These are phyloP conservation scores for Sclerotinia minor DNA, from an alignment of 2,329 filamentous ascomycete genomes.

Conservation along the genomic window DNA sequence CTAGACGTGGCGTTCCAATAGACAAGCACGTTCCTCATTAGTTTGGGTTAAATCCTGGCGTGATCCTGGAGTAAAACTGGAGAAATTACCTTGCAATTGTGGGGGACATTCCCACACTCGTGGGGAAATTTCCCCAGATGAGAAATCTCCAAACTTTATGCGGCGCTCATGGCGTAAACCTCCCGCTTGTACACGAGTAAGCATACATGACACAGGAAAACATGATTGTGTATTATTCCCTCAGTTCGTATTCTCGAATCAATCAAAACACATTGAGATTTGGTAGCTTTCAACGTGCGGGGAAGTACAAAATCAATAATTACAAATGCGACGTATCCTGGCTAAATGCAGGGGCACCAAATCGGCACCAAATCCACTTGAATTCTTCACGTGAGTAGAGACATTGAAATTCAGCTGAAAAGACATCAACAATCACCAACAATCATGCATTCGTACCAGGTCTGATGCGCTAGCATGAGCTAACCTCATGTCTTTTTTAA, in stretches of 20 bases:
- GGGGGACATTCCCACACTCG: not conserved
- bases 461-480: not conserved
- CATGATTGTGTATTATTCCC: not conserved
- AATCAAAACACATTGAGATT: not conserved
- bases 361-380: not conserved
- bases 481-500: not conserved
- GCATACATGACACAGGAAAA: not conserved
- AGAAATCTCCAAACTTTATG: slow-evolving; percentile 4
- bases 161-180: not conserved
- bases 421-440: not conserved
- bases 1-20: slow-evolving; percentile 10
- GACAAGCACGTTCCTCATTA: not conserved
- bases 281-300: slow-evolving; percentile 4
- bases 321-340: slow-evolving; percentile 1
- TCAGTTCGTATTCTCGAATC: slow-evolving; percentile 3
- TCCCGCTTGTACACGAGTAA: slow-evolving; percentile 1
- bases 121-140: slow-evolving; percentile 21
- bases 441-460: not conserved
- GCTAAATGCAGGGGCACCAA: too few species aligned
- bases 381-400: not conserved
- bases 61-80: slow-evolving; percentile 15
- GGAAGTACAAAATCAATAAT: not conserved
- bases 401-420: not conserved
- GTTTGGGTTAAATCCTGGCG: not conserved
- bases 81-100: slow-evolving; percentile 13